These are phyloP conservation scores for Acer negundo DNA, from an alignment of 345 rosid genomes.

Conservation along the genomic window DNA sequence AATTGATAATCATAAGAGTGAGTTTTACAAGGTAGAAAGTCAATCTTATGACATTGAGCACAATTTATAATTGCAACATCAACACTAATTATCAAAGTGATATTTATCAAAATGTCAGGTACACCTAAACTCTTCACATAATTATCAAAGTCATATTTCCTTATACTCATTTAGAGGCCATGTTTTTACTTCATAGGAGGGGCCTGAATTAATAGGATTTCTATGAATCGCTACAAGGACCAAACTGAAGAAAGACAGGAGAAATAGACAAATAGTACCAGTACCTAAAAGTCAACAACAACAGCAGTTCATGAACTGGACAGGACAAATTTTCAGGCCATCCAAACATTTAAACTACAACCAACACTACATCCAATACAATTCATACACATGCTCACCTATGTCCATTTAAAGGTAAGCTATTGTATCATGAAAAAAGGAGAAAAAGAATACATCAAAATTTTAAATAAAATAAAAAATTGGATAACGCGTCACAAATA, in stretches of 20 bases:
- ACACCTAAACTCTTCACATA: background rate
- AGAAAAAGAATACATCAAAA: background rate
- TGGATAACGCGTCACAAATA: background rate
- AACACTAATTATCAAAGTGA: background rate
- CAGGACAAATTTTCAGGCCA: background rate
- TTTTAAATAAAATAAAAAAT: background rate
- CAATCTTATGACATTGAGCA: background rate
- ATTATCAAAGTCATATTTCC: background rate
- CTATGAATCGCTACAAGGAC: background rate
- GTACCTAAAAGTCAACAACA: background rate
- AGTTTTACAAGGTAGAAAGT: too few relatives aligned
- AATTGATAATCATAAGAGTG: too few relatives aligned
- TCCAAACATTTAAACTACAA: background rate
- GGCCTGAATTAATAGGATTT: background rate
- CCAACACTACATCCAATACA: background rate
- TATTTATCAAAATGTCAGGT: too few relatives aligned
- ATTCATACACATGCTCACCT: background rate
- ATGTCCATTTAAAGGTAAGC: background rate
- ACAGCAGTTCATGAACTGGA: background rate
- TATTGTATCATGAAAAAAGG: background rate
- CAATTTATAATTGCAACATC: background rate
- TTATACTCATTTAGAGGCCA: background rate
- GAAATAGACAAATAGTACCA: background rate
- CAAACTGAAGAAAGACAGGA: background rate
- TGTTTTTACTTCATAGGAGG: background rate